A percentile compares a stretch with the other conserved stretches of the same genome.
Evolutionary conservation across 2,329 filamentous ascomycete genomes (phyloP).

Genomic region (Pseudogymnoascus sp.): DNA sequence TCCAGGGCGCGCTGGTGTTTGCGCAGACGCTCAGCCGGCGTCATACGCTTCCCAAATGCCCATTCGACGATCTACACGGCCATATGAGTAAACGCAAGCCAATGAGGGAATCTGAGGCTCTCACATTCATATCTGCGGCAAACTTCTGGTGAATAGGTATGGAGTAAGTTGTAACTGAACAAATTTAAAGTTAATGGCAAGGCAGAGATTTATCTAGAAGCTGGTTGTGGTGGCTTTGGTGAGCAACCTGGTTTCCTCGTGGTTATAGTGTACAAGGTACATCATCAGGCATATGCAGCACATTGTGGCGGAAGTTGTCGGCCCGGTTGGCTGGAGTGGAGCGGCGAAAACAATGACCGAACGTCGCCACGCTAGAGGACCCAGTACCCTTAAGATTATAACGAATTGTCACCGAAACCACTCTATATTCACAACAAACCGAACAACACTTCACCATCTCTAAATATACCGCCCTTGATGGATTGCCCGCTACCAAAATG

Average conservation of each 20-base stretch:
- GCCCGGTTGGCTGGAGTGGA: neutral
- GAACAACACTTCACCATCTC: conserved; percentile 31
- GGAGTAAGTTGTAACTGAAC: neutral
- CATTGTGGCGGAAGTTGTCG: neutral
- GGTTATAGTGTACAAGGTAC: conserved; percentile 1
- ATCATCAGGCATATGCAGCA: conserved; percentile 5
- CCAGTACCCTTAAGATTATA: conserved; percentile 5
- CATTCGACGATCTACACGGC: conserved; percentile 78
- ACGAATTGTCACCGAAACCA: neutral
- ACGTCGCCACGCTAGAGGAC: conserved; percentile 1
- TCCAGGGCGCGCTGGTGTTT: conserved; percentile 96
- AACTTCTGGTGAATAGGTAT: neutral
- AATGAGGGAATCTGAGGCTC: neutral
- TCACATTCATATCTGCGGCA: neutral
- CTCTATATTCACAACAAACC: conserved; percentile 14
- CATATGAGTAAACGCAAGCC: neutral
- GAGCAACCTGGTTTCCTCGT: conserved; percentile 4
- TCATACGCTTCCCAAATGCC: conserved; percentile 99
- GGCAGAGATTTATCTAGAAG: neutral
- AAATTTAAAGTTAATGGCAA: neutral
- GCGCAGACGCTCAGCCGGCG: conserved; percentile 81
- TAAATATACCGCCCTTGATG: conserved; percentile 11
- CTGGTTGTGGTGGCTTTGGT: neutral
- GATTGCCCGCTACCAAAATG: conserved; percentile 35
- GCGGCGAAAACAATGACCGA: conserved; percentile 5